Conservation (phyloP, 495 filamentous ascomycete species). For the Daldinia decipiens region DNA sequence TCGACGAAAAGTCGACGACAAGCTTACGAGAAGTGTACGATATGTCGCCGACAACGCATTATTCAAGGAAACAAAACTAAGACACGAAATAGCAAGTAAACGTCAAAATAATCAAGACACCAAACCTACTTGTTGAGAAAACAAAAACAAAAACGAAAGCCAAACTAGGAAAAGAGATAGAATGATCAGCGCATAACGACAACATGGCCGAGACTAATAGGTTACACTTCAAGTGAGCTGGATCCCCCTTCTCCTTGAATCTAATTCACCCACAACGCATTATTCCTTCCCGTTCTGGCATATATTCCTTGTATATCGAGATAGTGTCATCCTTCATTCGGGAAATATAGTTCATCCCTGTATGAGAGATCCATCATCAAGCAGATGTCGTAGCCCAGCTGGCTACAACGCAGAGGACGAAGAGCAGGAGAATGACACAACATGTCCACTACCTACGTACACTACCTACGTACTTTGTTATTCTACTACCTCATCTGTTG, state of each 20-base stretch:
- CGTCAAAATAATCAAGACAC: neutral
- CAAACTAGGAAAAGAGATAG: neutral
- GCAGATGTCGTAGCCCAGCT: conserved; percentile 6
- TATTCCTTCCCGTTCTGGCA: conserved; percentile 16
- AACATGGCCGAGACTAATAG: conserved; percentile 51
- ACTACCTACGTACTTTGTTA: neutral
- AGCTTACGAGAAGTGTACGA: conserved; percentile 40
- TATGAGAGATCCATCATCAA: neutral
- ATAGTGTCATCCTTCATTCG: conserved; percentile 20
- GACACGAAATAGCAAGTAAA: neutral
- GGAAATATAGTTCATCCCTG: conserved; percentile 9
- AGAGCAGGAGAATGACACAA: neutral
- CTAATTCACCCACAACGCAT: conserved; percentile 16
- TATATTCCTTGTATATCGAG: conserved; percentile 14
- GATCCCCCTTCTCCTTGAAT: conserved; percentile 5
- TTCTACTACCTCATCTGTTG: neutral
- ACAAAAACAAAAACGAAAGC: neutral
- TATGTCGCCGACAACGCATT: conserved; percentile 19
- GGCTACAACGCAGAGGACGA: neutral
- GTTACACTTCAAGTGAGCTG: conserved; percentile 58
- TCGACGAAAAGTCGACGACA: conserved; percentile 41
- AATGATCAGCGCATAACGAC: conserved; percentile 13
- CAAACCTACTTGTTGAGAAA: neutral
- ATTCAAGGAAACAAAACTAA: conserved; percentile 8
- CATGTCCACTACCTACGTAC: neutral